Conservation (phyloP, 2,329 filamentous ascomycete species). For the Fusarium sp. region DNA sequence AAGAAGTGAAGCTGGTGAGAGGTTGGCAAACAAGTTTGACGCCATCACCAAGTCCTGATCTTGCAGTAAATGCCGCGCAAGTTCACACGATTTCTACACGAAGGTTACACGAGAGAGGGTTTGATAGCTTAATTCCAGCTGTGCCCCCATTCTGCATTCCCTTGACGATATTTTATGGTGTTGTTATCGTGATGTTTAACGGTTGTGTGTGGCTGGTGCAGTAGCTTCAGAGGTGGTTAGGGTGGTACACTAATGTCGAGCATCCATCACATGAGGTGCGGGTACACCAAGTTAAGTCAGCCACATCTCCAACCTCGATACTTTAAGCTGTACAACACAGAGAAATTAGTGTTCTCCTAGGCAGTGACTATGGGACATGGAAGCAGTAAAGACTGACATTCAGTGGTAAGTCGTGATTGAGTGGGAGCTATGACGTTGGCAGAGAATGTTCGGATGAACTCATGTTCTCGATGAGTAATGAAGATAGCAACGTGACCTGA, state of each 20-base stretch:
- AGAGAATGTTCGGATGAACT: fast-evolving
- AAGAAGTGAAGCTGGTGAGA: neutral
- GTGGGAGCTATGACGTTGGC: neutral
- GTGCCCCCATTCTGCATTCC: neutral
- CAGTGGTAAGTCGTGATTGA: neutral
- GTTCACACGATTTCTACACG: neutral
- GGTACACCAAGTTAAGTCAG: neutral
- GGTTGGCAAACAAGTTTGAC: neutral
- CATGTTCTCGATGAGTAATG: neutral
- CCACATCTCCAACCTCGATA: neutral
- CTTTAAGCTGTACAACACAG: neutral
- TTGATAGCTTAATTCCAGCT: neutral
- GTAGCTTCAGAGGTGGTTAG: neutral
- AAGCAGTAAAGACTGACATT: neutral
- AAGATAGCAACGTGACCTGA: neutral
- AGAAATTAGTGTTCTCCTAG: neutral
- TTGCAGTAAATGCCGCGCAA: neutral
- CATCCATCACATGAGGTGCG: neutral
- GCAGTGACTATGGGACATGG: neutral
- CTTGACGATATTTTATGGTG: neutral
- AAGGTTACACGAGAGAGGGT: neutral
- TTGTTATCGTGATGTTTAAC: neutral
- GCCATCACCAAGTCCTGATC: neutral
- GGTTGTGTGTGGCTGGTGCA: neutral
- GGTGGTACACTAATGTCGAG: too few relatives aligned